These are phyloP conservation scores for Ophiostoma quercus DNA, from an alignment of 2,329 filamentous ascomycete species.

Conservation along the genomic window DNA sequence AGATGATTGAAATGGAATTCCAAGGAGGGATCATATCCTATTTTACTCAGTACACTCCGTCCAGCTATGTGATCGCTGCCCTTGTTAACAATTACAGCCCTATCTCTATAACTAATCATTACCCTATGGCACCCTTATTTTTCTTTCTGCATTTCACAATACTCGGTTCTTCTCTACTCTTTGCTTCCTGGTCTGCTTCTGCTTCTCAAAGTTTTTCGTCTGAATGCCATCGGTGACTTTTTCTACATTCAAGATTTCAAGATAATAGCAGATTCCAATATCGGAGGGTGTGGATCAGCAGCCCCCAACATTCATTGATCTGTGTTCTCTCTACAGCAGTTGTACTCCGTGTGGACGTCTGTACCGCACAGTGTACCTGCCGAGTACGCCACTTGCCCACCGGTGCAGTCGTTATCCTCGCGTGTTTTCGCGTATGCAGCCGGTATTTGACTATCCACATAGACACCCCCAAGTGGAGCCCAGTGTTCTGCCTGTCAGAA, in stretches of 20 bases:
- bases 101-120: no score
- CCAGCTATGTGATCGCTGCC: no score
- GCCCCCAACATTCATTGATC: background rate
- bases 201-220: background rate
- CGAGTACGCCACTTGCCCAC: background rate
- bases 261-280: background rate
- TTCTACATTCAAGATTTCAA: slow-evolving; percentile 2
- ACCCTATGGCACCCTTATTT: no score
- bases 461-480: background rate
- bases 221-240: background rate
- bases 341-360: background rate
- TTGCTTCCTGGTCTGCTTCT: no score
- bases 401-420: background rate
- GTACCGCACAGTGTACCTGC: background rate
- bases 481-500: no score
- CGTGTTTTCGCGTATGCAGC: background rate
- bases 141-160: no score
- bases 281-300: background rate
- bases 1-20: no score
- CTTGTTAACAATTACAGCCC: no score
- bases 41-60: no score
- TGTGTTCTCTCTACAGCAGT: background rate
- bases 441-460: background rate
- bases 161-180: background rate
- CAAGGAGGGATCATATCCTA: no score